Evolutionary conservation across 345 rosid genomes (phyloP).

Genomic region (Pugionium dolabratum): DNA sequence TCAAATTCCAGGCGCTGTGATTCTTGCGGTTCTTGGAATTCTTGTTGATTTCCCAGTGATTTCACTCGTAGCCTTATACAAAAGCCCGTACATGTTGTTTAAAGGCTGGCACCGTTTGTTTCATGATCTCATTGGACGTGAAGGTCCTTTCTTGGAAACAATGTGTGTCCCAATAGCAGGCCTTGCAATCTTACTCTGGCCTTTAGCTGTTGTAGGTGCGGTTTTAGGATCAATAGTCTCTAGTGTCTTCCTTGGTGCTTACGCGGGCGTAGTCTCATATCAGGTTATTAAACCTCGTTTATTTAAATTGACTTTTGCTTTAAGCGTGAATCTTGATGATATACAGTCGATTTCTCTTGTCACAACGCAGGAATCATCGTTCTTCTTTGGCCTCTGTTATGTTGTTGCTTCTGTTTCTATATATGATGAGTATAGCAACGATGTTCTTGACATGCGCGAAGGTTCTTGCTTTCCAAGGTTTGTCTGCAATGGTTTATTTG

Average conservation of each 20-base stretch:
- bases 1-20: constrained; percentile 65
- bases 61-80: constrained; percentile 66
- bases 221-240: constrained; percentile 73
- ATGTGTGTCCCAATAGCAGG: constrained; percentile 98
- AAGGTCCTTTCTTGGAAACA: constrained; percentile 97
- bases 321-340: not conserved
- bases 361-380: constrained; percentile 65
- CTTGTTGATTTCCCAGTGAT: constrained; percentile 69
- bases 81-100: constrained; percentile 90
- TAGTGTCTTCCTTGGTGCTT: constrained; percentile 84
- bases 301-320: not conserved
- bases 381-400: constrained; percentile 84
- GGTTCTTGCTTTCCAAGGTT: constrained; percentile 88
- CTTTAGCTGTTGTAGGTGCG: constrained; percentile 87
- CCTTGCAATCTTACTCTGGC: constrained; percentile 95
- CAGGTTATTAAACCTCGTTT: constrained; percentile 37
- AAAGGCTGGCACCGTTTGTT: constrained; percentile 94
- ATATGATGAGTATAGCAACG: constrained; percentile 96
- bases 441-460: constrained; percentile 87
- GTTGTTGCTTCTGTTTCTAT: constrained; percentile 76
- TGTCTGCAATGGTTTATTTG: constrained; percentile 25
- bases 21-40: constrained; percentile 63
- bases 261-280: constrained; percentile 75
- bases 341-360: constrained; percentile 12
- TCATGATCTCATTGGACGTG: constrained; percentile 95